These are phyloP conservation scores for Conoideocrella luteorostrata DNA, from an alignment of 2,329 filamentous ascomycete species.

Conservation along the genomic window DNA sequence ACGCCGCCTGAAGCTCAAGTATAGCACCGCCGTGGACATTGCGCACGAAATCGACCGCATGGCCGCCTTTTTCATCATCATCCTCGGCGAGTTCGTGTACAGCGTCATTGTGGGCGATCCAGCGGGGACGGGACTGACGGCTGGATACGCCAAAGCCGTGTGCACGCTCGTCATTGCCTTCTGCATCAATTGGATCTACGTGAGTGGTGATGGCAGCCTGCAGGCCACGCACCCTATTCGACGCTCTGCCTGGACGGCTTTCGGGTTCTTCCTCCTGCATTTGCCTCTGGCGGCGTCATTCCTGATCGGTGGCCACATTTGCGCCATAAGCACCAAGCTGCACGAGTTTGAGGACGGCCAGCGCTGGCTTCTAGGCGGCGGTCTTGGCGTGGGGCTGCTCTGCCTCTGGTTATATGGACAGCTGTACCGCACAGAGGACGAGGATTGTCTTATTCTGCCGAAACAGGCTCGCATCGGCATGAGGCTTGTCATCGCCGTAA, in stretches of 20 bases:
- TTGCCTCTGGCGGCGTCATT: slow-evolving; percentile 38
- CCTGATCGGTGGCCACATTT: slow-evolving; percentile 40
- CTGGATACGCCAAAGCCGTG: slow-evolving; percentile 36
- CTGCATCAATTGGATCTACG: slow-evolving; percentile 44
- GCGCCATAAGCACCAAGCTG: slow-evolving; percentile 31
- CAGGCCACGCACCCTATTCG: slow-evolving; percentile 37
- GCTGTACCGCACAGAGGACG: slow-evolving; percentile 33
- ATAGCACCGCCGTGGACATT: slow-evolving; percentile 42
- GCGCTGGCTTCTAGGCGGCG: slow-evolving; percentile 41
- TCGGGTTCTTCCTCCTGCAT: slow-evolving; percentile 38
- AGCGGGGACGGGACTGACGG: slow-evolving; percentile 37
- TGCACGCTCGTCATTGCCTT: slow-evolving; percentile 44
- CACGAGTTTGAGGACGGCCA: slow-evolving; percentile 35
- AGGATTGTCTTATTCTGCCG: slow-evolving; percentile 27
- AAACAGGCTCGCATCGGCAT: slow-evolving; percentile 30
- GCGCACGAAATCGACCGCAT: slow-evolving; percentile 43
- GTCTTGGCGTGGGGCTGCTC: slow-evolving; percentile 37
- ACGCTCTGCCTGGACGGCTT: slow-evolving; percentile 36
- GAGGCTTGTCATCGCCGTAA: slow-evolving; percentile 23
- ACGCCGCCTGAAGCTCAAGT: slow-evolving; percentile 32
- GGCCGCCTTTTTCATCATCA: slow-evolving; percentile 45
- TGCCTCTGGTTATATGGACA: slow-evolving; percentile 37
- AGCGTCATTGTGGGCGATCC: slow-evolving; percentile 40
- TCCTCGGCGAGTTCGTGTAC: slow-evolving; percentile 43
- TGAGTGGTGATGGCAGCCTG: slow-evolving; percentile 40